Percentiles rank a stretch among this genome's conserved stretches.
Conservation (phyloP, 441 rosid genomes). For the Bruguiera hainesii region DNA sequence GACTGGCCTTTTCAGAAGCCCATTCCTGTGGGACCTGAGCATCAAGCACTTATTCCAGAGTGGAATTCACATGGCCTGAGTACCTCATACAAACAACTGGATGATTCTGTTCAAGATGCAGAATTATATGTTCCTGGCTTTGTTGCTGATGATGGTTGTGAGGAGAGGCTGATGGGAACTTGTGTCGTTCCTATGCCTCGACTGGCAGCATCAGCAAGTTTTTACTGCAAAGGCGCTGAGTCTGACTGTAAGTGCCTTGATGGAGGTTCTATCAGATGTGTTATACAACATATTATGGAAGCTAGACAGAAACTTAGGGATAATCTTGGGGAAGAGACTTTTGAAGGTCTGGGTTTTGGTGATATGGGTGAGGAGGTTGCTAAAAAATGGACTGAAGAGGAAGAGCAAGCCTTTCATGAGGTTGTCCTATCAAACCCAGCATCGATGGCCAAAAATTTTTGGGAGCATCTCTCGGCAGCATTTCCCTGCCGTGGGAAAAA, state of each 20-base stretch:
- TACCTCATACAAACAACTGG: slow-evolving; percentile 9
- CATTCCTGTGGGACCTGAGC: slow-evolving; percentile 58
- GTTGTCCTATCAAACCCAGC: slow-evolving; percentile 37
- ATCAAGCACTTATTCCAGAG: slow-evolving; percentile 58
- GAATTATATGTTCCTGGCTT: slow-evolving; percentile 8
- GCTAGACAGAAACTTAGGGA: slow-evolving; percentile 35
- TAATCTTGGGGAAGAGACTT: slow-evolving; percentile 36
- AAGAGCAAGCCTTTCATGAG: slow-evolving; percentile 35
- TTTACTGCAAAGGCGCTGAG: slow-evolving; percentile 21
- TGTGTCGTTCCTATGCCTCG: slow-evolving; percentile 39
- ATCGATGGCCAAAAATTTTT: slow-evolving; percentile 36
- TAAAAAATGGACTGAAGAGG: slow-evolving; percentile 42
- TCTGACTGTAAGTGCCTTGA: slow-evolving; percentile 35
- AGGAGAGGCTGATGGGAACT: slow-evolving; percentile 32
- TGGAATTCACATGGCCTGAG: slow-evolving; percentile 27
- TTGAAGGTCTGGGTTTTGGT: slow-evolving; percentile 38
- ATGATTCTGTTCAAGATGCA: slow-evolving; percentile 1
- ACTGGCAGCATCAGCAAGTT: slow-evolving; percentile 15
- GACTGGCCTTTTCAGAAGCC: slow-evolving; percentile 34
- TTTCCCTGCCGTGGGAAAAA: slow-evolving; percentile 37
- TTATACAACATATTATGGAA: slow-evolving; percentile 38
- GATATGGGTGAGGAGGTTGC: slow-evolving; percentile 52
- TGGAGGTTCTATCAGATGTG: slow-evolving; percentile 39
- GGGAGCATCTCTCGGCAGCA: slow-evolving; percentile 36
- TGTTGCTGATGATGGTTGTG: slow-evolving; percentile 21